Base-by-base conservation (phyloP, 2,329 filamentous ascomycete species). In the Alternaria postmessia region DNA sequence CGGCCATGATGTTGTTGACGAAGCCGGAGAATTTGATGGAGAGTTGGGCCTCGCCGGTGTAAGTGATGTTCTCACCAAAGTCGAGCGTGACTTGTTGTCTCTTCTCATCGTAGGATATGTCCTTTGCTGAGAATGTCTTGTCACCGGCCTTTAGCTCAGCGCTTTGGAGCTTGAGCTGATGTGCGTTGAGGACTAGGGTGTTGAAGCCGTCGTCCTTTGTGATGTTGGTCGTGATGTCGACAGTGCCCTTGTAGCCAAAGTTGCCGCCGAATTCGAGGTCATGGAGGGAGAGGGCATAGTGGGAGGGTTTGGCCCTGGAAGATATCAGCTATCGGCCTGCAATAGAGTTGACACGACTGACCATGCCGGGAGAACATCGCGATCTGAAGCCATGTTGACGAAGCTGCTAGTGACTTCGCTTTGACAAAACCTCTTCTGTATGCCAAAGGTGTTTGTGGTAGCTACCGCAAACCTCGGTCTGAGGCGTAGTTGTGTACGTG, bases 1-100 rank as follows among this genome's bases (percentile, higher is more conserved):
- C 93, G 60, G 92, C 90, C 93, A 97, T 96, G 66, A 78, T 67
- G 75, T 92, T 92, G 83, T 96, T 97, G 80, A 96, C 90, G 60
- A 86, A 89, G 61, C 92, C 94, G 71, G 91, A 86, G 74, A 95
- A 97, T 20, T 88, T 85, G 74, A 97, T 87, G 47, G 85, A 83
- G 42, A 97, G 79, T 5, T 84, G 76, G 24, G 90, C 89, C 75
- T 91, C 88, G 61, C 88, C 84, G 24, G 89, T 85, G 32, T 86
- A 83, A 18, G 89, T 85, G 34, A 97, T 82, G 72, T 91, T 89
- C 66, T 91, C 84, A 34, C 88, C 81, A 77, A 99, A 96, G 68
- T 84, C 83, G 69, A 99, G 85, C 57, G 89, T 94, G 41, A 89
- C 91, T 62, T 94, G 89, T 82, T 98, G 94, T 64, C 90, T 89